phyloP scores from a whole-genome alignment of 2,329 filamentous ascomycete genomes.

The Talaromyces piceae region DNA sequence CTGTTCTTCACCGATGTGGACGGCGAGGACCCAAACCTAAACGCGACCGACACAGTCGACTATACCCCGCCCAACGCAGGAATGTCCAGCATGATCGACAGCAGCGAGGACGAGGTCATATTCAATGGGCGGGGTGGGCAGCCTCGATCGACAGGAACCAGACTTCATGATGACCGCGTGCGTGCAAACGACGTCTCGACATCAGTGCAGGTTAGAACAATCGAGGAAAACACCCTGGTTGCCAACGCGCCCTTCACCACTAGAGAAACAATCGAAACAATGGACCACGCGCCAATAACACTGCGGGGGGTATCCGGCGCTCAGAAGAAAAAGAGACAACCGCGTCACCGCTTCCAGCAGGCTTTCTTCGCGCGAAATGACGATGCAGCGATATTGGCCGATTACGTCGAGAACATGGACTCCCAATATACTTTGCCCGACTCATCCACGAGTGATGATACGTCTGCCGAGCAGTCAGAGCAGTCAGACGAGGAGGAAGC shows the following conservation, averaged over 20 bases:
- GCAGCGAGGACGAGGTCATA: slow-evolving; percentile 57
- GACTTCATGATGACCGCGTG: slow-evolving; percentile 19
- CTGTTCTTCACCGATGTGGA: slow-evolving; percentile 30
- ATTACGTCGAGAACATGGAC: slow-evolving; percentile 36
- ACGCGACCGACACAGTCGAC: not conserved
- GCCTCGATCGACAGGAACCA: slow-evolving; percentile 10
- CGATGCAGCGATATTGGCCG: slow-evolving; percentile 37
- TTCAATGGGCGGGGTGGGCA: slow-evolving; percentile 25
- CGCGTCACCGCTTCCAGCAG: not conserved
- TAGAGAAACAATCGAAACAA: not conserved
- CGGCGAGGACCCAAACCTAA: slow-evolving; percentile 15
- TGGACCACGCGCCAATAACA: not conserved
- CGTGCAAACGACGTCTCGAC: not conserved
- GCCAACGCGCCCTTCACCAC: not conserved
- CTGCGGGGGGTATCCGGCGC: not conserved
- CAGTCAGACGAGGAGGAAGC: slow-evolving; percentile 15
- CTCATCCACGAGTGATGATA: slow-evolving; percentile 16
- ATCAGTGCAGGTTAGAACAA: not conserved
- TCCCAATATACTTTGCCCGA: slow-evolving; percentile 2
- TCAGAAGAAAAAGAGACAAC: not conserved
- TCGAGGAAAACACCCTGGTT: not conserved
- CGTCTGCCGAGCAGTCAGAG: slow-evolving; percentile 15
- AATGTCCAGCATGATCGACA: slow-evolving; percentile 41
- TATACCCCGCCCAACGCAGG: not conserved
- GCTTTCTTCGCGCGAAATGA: slow-evolving; percentile 24